phyloP scores from a whole-genome alignment of 2,329 filamentous ascomycete genomes.

The Allantophomopsis lycopodina region DNA sequence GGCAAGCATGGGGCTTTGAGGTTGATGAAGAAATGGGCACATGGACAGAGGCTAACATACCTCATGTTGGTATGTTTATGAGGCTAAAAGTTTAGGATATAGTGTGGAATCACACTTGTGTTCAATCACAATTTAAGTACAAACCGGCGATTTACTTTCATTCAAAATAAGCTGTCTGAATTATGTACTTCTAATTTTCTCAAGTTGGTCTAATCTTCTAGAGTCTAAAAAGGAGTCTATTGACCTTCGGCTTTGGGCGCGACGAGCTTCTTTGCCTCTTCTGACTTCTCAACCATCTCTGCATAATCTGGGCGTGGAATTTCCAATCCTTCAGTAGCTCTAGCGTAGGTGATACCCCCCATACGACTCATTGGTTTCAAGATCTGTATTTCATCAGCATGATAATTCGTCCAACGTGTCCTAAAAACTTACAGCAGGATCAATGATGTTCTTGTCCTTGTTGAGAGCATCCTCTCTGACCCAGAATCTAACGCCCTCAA shows the following conservation, averaged over 20 bases:
- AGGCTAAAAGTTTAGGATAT: slow-evolving; percentile 12
- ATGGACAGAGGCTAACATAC: slow-evolving; percentile 77
- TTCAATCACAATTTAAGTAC: too few species aligned
- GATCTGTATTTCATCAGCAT: slow-evolving; percentile 28
- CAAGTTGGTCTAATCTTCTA: background rate
- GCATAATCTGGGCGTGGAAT: slow-evolving; percentile 44
- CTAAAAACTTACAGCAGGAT: slow-evolving; percentile 42
- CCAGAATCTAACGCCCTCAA: slow-evolving; percentile 84
- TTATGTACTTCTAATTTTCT: too few species aligned
- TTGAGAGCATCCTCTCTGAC: slow-evolving; percentile 79
- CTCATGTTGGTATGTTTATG: slow-evolving; percentile 72
- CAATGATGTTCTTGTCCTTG: slow-evolving; percentile 58
- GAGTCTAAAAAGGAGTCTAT: slow-evolving; percentile 7
- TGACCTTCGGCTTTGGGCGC: slow-evolving; percentile 28
- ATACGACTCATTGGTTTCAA: slow-evolving; percentile 64
- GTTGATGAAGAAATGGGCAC: slow-evolving; percentile 58
- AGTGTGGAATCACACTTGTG: too few species aligned
- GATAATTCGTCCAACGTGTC: background rate
- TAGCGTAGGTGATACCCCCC: slow-evolving; percentile 76
- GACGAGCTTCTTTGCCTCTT: slow-evolving; percentile 42
- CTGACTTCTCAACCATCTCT: slow-evolving; percentile 27
- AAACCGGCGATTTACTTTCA: too few species aligned
- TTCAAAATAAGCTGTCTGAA: too few species aligned
- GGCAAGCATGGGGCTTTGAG: slow-evolving; percentile 59
- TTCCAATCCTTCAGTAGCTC: slow-evolving; percentile 58